Evolutionary conservation across 2,329 filamentous ascomycete genomes (phyloP), one percentile per base, ranked within the genome.

Genomic region (Aureobasidium sp.): DNA sequence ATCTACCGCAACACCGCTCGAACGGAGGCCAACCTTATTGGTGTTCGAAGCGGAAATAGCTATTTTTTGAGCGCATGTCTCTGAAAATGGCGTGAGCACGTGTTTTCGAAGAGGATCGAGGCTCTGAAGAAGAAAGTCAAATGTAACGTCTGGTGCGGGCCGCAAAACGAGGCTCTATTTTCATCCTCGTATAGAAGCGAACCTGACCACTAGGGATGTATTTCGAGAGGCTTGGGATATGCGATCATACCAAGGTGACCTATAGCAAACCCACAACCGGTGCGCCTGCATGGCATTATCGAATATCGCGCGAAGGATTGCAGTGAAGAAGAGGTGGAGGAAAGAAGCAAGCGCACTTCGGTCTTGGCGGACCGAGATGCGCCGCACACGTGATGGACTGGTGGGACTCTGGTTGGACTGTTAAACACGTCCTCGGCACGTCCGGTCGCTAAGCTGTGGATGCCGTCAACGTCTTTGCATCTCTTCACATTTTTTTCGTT

Each of bases 271-370:
- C 53, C 53, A 57, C 53, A 37, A 47, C 39, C 43, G 53, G 41
- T 37, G 53, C 53, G 43, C 43, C 43, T 57, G 53, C 53, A 57
- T 57, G 53, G 13, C 12, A 7, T 57, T 57, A 57, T 57, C 12
- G 53, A 27, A 46, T 36, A 34, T 17, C 26, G 24, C 10, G 12
- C 34, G 34, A 37, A 37, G 41, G 39, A 43, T 9, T 17, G n/a
- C 17, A 37, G 29, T 27, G 13, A 37, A 37, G 20, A 47, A 12
- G 10, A 20, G n/a, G 12, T 36, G 24, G 17, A 39, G 13, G 36
- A 2, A 12, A 13, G 15, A 36, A 13, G 24, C 37, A 43, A 29
- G 51, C 36, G 20, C 15, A 20, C n/a, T 24, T 17, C 9, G 15
- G 4, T 27, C 20, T 37, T 37, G 34, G 34, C 34, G 12, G 32